These are phyloP conservation scores for Yamadazyma dendronema DNA, from an alignment of 1,139 yeast genomes.

Conservation along the genomic window DNA sequence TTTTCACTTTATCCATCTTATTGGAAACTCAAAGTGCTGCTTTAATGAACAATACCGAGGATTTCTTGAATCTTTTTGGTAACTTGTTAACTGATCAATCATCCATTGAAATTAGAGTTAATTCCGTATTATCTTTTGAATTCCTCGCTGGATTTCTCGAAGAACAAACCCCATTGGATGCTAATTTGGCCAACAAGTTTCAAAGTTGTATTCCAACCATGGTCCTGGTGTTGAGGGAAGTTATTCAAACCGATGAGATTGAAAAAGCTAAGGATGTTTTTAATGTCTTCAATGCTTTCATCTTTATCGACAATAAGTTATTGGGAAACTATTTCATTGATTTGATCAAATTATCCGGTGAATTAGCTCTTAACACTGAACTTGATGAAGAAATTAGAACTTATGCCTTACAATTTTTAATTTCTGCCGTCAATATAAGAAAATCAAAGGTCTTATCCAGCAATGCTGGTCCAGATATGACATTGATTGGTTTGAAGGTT, in stretches of 20 bases:
- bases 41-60: constrained; percentile 59
- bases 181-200: constrained; percentile 57
- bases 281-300: constrained; percentile 80
- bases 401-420: constrained; percentile 82
- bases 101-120: constrained; percentile 72
- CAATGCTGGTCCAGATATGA: constrained; percentile 80
- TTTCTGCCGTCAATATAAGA: constrained; percentile 70
- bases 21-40: constrained; percentile 73
- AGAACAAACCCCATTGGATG: constrained; percentile 47
- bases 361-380: constrained; percentile 65
- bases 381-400: constrained; percentile 81
- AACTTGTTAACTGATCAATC: constrained; percentile 66
- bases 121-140: constrained; percentile 82
- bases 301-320: constrained; percentile 72
- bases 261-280: constrained; percentile 75
- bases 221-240: constrained; percentile 78
- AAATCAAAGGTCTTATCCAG: constrained; percentile 61
- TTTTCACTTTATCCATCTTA: constrained; percentile 73
- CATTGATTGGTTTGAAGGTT: constrained; percentile 70
- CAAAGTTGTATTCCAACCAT: constrained; percentile 71
- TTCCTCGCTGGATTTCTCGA: constrained; percentile 68
- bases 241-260: constrained; percentile 66
- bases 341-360: constrained; percentile 70
- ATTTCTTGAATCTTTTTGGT: constrained; percentile 68
- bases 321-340: constrained; percentile 74